Conservation (phyloP, 257 asterid genomes). For the Ophiorrhiza pumila region DNA sequence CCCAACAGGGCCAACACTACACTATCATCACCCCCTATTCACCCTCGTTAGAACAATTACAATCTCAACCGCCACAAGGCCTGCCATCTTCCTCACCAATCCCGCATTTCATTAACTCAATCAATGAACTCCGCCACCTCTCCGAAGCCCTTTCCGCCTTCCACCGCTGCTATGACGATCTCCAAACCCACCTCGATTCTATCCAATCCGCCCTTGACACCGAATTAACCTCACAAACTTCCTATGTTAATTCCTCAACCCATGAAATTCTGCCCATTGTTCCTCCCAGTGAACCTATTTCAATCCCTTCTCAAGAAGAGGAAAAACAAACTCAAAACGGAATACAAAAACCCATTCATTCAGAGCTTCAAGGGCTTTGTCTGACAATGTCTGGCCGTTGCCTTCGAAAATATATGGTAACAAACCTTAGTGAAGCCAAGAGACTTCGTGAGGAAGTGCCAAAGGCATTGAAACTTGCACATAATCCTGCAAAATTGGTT, state of each 20-base stretch:
- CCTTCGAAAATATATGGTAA: slow-evolving; percentile 43
- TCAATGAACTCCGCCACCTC: slow-evolving; percentile 41
- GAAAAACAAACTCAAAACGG: not conserved
- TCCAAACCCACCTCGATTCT: slow-evolving; percentile 50
- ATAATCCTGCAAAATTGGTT: slow-evolving; percentile 55
- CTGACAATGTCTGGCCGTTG: slow-evolving; percentile 46
- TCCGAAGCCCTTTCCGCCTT: slow-evolving; percentile 50
- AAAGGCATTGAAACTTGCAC: slow-evolving; percentile 53
- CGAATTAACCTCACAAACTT: slow-evolving; percentile 27
- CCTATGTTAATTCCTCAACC: slow-evolving; percentile 16
- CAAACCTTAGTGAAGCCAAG: slow-evolving; percentile 30
- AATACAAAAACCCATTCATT: not conserved
- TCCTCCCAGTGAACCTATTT: not conserved
- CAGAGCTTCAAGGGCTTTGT: slow-evolving; percentile 60
- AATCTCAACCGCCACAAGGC: slow-evolving; percentile 20
- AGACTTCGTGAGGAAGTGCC: slow-evolving; percentile 66
- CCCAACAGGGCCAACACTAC: not conserved
- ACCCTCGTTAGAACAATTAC: slow-evolving; percentile 7
- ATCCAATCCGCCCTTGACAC: slow-evolving; percentile 43
- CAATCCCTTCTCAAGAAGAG: slow-evolving; percentile 15
- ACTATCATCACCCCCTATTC: slow-evolving; percentile 8
- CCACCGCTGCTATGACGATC: slow-evolving; percentile 53
- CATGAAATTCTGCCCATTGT: not conserved
- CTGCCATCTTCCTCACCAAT: slow-evolving; percentile 20
- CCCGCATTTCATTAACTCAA: slow-evolving; percentile 31